Evolutionary conservation across 2,329 filamentous ascomycete species (phyloP), one percentile per base, ranked within the genome.

Genomic region (Pestalotiopsis sp.): DNA sequence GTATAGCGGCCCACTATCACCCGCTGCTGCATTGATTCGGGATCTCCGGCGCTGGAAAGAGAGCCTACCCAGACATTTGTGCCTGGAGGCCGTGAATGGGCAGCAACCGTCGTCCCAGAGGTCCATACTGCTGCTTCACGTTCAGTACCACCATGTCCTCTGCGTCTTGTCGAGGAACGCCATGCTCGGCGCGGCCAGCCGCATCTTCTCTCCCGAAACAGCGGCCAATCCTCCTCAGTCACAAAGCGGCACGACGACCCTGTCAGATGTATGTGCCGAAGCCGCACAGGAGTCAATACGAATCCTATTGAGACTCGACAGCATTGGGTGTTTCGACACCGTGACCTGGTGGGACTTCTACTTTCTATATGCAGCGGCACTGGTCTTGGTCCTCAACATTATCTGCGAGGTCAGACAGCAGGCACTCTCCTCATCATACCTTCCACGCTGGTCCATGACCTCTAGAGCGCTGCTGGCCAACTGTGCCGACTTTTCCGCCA

Each of bases 261-360:
- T 82, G 71, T 75, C 79, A 4, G 78, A 81, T 30, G 70, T 75
- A 0, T 81, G 80, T 67, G 73, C 79, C 17, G 75, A 78, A 11
- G 80, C 79, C 3, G 79, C 80, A 3, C 76, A 77, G 44, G 70
- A 71, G 0, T 69, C 79, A 10, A 75, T 77, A 35, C 74, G 73
- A 13, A 74, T 79, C 35, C 68, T 82, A 3, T 71, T 78, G 20
- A 75, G 77, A 61, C 73, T 82, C 0, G 79, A 79, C n/a, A 64
- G 74, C 2, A 75, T 78, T 55, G 73, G 74, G 4, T 78, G 77
- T 55, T 80, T 82, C 63, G 78, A 82, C 68, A 71, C 77, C n/a
- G 75, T 79, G 17, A 78, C 77, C 1, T 80, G 78, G 77, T 80
- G 77, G 72, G 81, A 83, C 63, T 71, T 79, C 4, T 83, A 79